phyloP scores from a whole-genome alignment of 2,329 filamentous ascomycete species.

The Onygena corvina region DNA sequence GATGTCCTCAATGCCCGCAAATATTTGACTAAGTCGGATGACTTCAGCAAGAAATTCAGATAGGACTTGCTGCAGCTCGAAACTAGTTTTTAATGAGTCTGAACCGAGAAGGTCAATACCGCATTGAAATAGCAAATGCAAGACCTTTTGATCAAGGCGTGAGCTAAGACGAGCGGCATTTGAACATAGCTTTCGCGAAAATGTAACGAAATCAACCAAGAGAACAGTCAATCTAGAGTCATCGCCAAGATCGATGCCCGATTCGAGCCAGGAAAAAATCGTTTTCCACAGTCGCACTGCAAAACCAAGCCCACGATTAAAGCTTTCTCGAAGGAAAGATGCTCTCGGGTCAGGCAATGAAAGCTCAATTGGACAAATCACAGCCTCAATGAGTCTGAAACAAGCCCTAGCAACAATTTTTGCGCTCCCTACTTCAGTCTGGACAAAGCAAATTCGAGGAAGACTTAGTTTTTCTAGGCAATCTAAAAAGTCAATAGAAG shows the following conservation, averaged over 20 bases:
- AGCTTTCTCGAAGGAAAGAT: conserved; percentile 23
- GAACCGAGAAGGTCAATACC: conserved; percentile 23
- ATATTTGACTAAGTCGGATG: conserved; percentile 16
- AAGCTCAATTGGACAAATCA: conserved; percentile 17
- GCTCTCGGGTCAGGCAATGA: conserved; percentile 15
- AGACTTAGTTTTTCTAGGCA: conserved; percentile 25
- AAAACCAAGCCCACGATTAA: conserved; percentile 25
- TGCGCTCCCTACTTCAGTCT: conserved; percentile 22
- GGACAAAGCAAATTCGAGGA: conserved; percentile 21
- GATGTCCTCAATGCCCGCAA: conserved; percentile 16
- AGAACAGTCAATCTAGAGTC: conserved; percentile 17
- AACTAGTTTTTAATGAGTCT: conserved; percentile 17
- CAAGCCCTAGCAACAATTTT: conserved; percentile 19
- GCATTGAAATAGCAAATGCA: conserved; percentile 23
- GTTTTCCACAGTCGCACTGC: conserved; percentile 26
- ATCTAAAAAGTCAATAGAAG: conserved; percentile 19
- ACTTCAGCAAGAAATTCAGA: conserved; percentile 23
- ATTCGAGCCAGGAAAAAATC: conserved; percentile 22
- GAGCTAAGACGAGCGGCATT: conserved; percentile 17
- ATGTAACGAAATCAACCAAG: conserved; percentile 21
- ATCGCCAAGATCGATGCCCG: conserved; percentile 11
- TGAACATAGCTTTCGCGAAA: conserved; percentile 18
- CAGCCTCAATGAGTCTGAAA: conserved; percentile 24
- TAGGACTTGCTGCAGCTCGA: conserved; percentile 23
- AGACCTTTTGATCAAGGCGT: conserved; percentile 20